Evolutionary conservation across 1,284 basidiomycete species (phyloP).

Genomic region (Ustilago shanxiensis): DNA sequence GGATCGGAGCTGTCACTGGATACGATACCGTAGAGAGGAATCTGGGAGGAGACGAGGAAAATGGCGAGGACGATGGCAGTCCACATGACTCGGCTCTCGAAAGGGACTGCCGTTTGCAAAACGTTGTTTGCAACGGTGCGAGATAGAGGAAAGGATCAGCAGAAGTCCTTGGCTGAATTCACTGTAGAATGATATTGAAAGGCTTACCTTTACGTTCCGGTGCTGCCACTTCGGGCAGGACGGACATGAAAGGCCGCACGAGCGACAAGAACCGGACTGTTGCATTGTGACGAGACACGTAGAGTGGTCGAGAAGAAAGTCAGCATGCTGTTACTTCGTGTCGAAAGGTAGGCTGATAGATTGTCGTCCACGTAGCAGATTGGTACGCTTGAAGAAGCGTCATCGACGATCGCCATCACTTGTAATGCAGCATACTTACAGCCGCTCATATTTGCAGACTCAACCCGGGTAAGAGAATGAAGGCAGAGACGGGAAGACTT

Average conservation of each 20-base stretch:
- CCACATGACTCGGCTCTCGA: constrained; percentile 69
- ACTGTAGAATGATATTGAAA: background rate
- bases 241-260: constrained; percentile 69
- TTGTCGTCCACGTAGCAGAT: background rate
- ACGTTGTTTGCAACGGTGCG: background rate
- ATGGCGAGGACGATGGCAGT: constrained; percentile 70
- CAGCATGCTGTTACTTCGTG: constrained; percentile 12
- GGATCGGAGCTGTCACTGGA: constrained; percentile 77
- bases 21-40: constrained; percentile 70
- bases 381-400: background rate
- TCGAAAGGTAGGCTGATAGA: background rate
- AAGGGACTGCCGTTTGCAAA: constrained; percentile 59
- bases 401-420: background rate
- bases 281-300: background rate
- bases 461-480: constrained; percentile 27
- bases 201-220: constrained; percentile 68
- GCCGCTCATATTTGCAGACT: constrained; percentile 50
- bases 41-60: constrained; percentile 69
- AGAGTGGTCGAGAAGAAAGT: background rate
- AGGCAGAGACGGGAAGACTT: constrained; percentile 10
- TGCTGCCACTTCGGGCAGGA: constrained; percentile 69
- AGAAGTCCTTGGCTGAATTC: background rate
- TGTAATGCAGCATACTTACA: constrained; percentile 30
- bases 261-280: constrained; percentile 69
- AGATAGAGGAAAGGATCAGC: constrained; percentile 2